phyloP scores from a whole-genome alignment of 352 stramenopile genomes.

The Thalassiosira gravida region DNA sequence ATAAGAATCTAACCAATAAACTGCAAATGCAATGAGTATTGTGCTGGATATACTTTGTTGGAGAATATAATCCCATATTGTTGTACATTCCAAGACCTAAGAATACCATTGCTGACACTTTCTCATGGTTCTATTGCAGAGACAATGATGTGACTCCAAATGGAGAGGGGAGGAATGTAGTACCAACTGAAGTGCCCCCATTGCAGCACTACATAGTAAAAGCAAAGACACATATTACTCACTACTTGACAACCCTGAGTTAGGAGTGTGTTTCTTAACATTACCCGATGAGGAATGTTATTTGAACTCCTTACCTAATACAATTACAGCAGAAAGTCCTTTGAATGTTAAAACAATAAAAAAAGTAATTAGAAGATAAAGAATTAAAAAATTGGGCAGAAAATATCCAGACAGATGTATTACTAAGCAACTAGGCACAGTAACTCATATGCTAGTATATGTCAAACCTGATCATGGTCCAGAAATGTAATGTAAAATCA shows the following conservation, averaged over 20 bases:
- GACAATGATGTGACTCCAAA: not conserved
- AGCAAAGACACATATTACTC: slow-evolving; percentile 4
- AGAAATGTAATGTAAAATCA: not conserved
- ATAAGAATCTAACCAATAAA: slow-evolving; percentile 42
- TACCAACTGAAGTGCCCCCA: not conserved
- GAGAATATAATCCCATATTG: slow-evolving; percentile 48
- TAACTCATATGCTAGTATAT: not conserved
- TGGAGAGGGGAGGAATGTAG: slow-evolving; percentile 1
- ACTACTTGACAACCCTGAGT: not conserved
- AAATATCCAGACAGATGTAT: not conserved
- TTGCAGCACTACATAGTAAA: not conserved
- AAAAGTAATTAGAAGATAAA: not conserved
- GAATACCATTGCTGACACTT: slow-evolving; percentile 41
- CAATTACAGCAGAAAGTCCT: not conserved
- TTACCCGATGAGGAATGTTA: not conserved
- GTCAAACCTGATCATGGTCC: no score
- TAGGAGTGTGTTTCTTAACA: not conserved
- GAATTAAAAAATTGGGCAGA: not conserved
- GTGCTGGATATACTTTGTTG: slow-evolving; percentile 39
- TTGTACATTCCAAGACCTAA: slow-evolving; percentile 20
- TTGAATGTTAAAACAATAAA: not conserved
- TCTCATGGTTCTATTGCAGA: slow-evolving; percentile 18
- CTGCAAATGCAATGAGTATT: slow-evolving; percentile 39
- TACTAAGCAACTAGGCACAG: not conserved
- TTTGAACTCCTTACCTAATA: not conserved